Conservation (phyloP, 768 basidiomycete genomes). For the Mycena rosella region DNA sequence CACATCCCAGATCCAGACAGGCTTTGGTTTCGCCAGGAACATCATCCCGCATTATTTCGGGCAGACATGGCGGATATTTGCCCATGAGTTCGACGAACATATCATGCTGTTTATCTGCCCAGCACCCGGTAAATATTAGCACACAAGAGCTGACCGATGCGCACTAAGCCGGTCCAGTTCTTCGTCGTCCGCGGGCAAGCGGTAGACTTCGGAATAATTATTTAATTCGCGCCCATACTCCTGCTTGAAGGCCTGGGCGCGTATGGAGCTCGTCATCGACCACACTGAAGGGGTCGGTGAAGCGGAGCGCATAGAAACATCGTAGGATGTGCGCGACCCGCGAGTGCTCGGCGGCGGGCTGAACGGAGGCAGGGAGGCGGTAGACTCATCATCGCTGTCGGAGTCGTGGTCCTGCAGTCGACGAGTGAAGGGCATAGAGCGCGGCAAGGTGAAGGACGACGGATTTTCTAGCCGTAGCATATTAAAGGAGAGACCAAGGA, state of each 20-base stretch:
- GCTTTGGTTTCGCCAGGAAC: slow-evolving; percentile 69
- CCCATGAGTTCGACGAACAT: slow-evolving; percentile 77
- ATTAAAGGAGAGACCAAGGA: slow-evolving; percentile 20
- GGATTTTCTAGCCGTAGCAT: slow-evolving; percentile 17
- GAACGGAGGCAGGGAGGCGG: slow-evolving; percentile 55
- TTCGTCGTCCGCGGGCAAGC: slow-evolving; percentile 83
- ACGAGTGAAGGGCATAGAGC: slow-evolving; percentile 27
- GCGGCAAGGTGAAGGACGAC: slow-evolving; percentile 1
- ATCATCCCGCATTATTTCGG: slow-evolving; percentile 71
- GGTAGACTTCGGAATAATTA: slow-evolving; percentile 84
- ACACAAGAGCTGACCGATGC: slow-evolving; percentile 38
- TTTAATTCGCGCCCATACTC: slow-evolving; percentile 81
- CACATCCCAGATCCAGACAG: slow-evolving; percentile 82
- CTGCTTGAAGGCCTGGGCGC: slow-evolving; percentile 67
- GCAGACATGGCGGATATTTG: slow-evolving; percentile 72
- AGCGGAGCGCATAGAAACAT: slow-evolving; percentile 69
- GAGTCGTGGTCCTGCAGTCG: slow-evolving; percentile 44
- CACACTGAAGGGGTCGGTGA: slow-evolving; percentile 79
- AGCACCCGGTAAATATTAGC: slow-evolving; percentile 16
- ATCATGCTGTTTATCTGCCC: slow-evolving; percentile 73
- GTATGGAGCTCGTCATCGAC: slow-evolving; percentile 75
- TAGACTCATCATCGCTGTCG: slow-evolving; percentile 61
- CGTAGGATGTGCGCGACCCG: slow-evolving; percentile 70
- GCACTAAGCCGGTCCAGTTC: slow-evolving; percentile 78
- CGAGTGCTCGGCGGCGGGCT: slow-evolving; percentile 52